These are phyloP conservation scores for Boletus bicolor DNA, from an alignment of 768 basidiomycete genomes.

Conservation along the genomic window DNA sequence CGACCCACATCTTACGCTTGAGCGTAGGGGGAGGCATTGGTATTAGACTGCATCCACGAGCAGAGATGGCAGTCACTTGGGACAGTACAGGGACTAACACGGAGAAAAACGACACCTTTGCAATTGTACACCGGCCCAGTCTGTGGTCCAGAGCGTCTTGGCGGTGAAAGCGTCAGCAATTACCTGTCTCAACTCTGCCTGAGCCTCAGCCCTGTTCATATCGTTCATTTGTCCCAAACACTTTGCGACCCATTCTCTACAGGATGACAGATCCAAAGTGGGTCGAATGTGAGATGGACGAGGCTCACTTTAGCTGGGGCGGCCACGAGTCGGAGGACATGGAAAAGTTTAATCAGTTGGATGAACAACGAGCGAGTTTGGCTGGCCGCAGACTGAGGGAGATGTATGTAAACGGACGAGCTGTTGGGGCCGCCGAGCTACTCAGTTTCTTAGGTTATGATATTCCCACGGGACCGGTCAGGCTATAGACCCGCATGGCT, in stretches of 20 bases:
- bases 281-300: not conserved
- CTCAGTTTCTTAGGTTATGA: not conserved
- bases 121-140: constrained; percentile 87
- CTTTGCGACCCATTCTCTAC: constrained; percentile 92
- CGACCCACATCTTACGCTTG: constrained; percentile 69
- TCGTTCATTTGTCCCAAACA: constrained; percentile 92
- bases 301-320: constrained; percentile 66
- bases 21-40: constrained; percentile 56
- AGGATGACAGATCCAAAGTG: constrained; percentile 12
- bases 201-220: constrained; percentile 80
- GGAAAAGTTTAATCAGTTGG: constrained; percentile 9
- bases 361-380: not conserved
- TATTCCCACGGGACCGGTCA: constrained; percentile 20
- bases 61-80: constrained; percentile 19
- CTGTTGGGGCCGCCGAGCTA: not conserved
- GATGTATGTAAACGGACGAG: constrained; percentile 9
- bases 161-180: constrained; percentile 89
- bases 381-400: not conserved
- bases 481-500: not conserved
- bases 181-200: constrained; percentile 93
- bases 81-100: constrained; percentile 6
- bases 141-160: constrained; percentile 86
- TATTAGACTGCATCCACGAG: constrained; percentile 43
- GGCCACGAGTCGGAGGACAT: constrained; percentile 85
- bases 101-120: constrained; percentile 55